Evolutionary conservation across 306 rosid genomes (phyloP).

Genomic region (Dalbergia cultrata): DNA sequence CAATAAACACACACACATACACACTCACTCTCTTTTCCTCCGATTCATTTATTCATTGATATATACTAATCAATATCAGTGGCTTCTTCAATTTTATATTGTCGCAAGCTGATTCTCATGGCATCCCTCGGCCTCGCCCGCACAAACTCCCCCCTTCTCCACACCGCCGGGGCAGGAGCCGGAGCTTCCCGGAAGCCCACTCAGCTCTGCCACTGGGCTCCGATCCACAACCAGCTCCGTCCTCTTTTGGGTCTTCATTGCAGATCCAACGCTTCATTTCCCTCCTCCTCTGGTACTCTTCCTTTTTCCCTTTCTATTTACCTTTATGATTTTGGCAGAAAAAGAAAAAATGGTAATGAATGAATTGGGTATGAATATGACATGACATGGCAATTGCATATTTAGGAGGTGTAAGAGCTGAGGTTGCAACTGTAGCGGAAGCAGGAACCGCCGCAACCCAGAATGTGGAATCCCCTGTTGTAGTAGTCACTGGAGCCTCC

Average conservation of each 20-base stretch:
- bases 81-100: slow-evolving; percentile 20
- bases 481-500: slow-evolving; percentile 83
- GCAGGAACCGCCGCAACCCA: slow-evolving; percentile 54
- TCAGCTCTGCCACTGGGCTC: slow-evolving; percentile 49
- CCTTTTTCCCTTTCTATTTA: background rate
- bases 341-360: background rate
- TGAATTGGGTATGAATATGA: background rate
- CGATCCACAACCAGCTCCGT: slow-evolving; percentile 47
- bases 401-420: slow-evolving; percentile 65
- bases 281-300: slow-evolving; percentile 49
- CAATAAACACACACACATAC: background rate
- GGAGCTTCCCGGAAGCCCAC: slow-evolving; percentile 35
- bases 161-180: slow-evolving; percentile 38
- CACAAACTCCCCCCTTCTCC: slow-evolving; percentile 54
- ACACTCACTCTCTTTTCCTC: no score
- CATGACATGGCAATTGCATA: no score
- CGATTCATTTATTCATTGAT: background rate
- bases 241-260: slow-evolving; percentile 40
- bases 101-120: slow-evolving; percentile 53
- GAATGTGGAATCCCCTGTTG: slow-evolving; percentile 73
- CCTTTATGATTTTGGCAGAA: background rate
- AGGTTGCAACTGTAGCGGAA: slow-evolving; percentile 64
- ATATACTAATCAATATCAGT: background rate
- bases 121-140: slow-evolving; percentile 60
- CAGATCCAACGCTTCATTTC: slow-evolving; percentile 53